Base-by-base conservation (phyloP, 1,284 basidiomycete genomes). In the Rhodotorula sp. region DNA sequence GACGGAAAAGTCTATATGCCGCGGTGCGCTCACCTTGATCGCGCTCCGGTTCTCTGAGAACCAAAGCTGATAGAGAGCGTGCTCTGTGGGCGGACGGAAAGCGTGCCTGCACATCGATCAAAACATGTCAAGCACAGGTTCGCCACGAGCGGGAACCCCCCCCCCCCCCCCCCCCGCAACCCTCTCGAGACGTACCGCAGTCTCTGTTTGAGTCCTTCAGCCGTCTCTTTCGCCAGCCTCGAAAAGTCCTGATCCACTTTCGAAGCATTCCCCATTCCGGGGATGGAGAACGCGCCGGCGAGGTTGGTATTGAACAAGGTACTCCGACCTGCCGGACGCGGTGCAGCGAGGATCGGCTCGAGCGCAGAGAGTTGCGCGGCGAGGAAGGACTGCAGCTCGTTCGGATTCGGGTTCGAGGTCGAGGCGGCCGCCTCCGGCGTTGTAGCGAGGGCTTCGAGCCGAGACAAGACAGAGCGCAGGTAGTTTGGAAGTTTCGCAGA, bases 221-320 rank as follows among this genome's bases (percentile, higher is more conserved):
- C 53, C 33, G 68, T 44, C 51, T 70, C 62, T n/a, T 59, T 65
- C 26, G 67, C 67, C 0, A 73, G 15, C 30, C 7, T 55, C 22
- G 67, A 67, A 17, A 73, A 75, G 49, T 63, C 58, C 44, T 20
- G 56, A 48, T 75, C 74, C 30, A 55, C 37, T 10, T 67, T 53
- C 8, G 42, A 14, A 2, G 51, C 37, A 14, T 33, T 53, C 8
- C 49, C 49, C n/a, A 64, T 15, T 8, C 37, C 59, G 0, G 26
- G 57, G 15, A 33, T 62, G 56, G 14, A 58, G 44, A 20, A 48
- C 46, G 12, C 51, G 18, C 51, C 64, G n/a, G 56, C 63, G 6
- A 70, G 59, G 44, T 75, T 73, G n/a, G 49, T 24, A 58, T 75
- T 75, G 62, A 73, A 46, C 5, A 75, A 58, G 56, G 72, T 71